Evolutionary conservation across 768 basidiomycete species (phyloP).

Genomic region (Favolaschia claudopus): DNA sequence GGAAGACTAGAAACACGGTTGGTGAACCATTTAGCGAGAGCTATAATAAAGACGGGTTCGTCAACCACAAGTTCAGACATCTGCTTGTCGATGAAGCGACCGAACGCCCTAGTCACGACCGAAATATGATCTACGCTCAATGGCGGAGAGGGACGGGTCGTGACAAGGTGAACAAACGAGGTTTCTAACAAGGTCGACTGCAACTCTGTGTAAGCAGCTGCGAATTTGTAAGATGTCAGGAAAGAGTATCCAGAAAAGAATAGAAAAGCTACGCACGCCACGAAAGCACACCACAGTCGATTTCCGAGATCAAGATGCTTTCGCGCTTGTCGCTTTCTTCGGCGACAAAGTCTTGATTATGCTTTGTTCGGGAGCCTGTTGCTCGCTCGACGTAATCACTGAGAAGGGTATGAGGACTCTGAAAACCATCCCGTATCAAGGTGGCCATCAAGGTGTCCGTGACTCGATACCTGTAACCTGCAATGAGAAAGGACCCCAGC

Average conservation of each 20-base stretch:
- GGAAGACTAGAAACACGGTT: background rate
- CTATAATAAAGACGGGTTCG: conserved; percentile 2
- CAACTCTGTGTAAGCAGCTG: background rate
- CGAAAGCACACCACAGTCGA: too few species aligned
- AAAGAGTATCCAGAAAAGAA: background rate
- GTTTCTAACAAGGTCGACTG: background rate
- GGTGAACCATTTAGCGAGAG: conserved; percentile 1
- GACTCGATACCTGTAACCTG: background rate
- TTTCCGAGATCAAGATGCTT: background rate
- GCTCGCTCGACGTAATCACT: background rate
- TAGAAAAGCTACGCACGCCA: background rate
- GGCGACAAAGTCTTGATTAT: background rate
- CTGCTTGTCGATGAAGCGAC: background rate
- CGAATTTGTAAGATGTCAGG: background rate
- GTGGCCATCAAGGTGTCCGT: background rate
- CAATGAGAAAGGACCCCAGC: too few species aligned
- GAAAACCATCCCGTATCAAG: background rate
- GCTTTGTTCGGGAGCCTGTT: background rate
- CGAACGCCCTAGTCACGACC: background rate
- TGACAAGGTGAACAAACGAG: background rate
- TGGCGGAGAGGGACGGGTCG: background rate
- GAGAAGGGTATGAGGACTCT: background rate
- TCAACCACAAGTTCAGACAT: conserved; percentile 11
- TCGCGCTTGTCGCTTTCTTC: background rate
- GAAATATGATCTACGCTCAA: background rate